phyloP scores from a whole-genome alignment of 495 filamentous ascomycete genomes.

The Penicillium crystallinum region DNA sequence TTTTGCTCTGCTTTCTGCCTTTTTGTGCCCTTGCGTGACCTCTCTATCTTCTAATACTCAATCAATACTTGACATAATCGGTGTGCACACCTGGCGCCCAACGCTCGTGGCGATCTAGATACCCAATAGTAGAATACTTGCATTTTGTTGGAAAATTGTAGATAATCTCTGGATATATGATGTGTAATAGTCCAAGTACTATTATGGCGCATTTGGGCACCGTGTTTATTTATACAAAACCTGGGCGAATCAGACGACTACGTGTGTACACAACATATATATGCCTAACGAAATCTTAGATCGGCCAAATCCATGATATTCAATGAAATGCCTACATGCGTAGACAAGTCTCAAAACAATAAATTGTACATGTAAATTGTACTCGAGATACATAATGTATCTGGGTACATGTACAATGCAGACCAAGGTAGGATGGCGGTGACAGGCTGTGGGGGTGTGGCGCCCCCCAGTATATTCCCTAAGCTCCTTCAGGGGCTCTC shows the following conservation, averaged over 20 bases:
- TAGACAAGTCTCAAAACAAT: background rate
- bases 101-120: background rate
- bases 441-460: slow-evolving; percentile 34
- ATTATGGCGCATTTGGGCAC: too few relatives aligned
- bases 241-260: background rate
- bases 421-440: slow-evolving; percentile 21
- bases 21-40: slow-evolving; percentile 25
- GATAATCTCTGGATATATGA: background rate
- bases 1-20: slow-evolving; percentile 31
- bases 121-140: too few relatives aligned
- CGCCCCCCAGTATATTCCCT: slow-evolving; percentile 30
- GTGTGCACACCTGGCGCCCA: slow-evolving; percentile 18
- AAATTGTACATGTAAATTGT: background rate
- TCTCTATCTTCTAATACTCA: slow-evolving; percentile 30
- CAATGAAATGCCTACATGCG: background rate
- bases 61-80: slow-evolving; percentile 29
- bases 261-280: background rate
- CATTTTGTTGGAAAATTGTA: too few relatives aligned
- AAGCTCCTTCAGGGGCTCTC: slow-evolving; percentile 43
- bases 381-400: too few relatives aligned
- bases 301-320: background rate
- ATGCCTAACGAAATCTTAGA: background rate
- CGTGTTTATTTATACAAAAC: too few relatives aligned
- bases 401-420: background rate
- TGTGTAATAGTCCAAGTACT: too few relatives aligned